A percentile compares a stretch with the other conserved stretches of the same genome.
phyloP scores from a whole-genome alignment of 257 asterid genomes.

The Ehretia macrophylla region DNA sequence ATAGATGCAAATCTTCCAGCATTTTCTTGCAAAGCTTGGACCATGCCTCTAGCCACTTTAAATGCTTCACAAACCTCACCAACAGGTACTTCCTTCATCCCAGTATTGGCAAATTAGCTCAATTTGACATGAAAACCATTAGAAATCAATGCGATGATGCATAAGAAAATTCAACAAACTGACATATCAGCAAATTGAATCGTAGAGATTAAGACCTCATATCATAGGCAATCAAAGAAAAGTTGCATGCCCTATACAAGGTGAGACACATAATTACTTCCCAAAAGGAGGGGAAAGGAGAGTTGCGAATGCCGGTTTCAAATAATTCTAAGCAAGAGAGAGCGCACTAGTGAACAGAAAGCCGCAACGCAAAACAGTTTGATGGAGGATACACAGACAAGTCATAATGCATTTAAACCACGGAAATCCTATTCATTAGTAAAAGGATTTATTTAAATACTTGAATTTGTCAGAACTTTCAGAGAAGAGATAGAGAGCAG shows the following conservation, averaged over 20 bases:
- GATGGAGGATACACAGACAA: too few species aligned
- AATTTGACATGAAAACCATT: too few species aligned
- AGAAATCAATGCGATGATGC: neutral
- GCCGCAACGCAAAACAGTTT: neutral
- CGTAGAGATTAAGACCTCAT: neutral
- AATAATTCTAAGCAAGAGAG: neutral
- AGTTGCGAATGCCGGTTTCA: neutral
- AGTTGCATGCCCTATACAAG: neutral
- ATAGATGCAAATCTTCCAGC: slow-evolving; percentile 99
- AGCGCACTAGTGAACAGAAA: neutral
- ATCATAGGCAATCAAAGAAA: neutral
- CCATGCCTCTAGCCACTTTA: slow-evolving; percentile 98
- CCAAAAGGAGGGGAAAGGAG: neutral
- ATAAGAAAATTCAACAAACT: neutral
- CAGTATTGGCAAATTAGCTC: slow-evolving; percentile 19
- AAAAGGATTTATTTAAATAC: too few species aligned
- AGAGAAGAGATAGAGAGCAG: neutral
- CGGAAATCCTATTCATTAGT: too few species aligned
- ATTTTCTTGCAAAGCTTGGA: slow-evolving; percentile 95
- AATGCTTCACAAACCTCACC: slow-evolving; percentile 79
- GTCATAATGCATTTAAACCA: too few species aligned
- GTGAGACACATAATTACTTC: neutral
- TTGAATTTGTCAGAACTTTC: neutral
- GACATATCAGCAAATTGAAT: neutral
- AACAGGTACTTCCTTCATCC: slow-evolving; percentile 75